These are phyloP conservation scores for Xylaria scruposa DNA, from an alignment of 495 filamentous ascomycete species.

Conservation along the genomic window DNA sequence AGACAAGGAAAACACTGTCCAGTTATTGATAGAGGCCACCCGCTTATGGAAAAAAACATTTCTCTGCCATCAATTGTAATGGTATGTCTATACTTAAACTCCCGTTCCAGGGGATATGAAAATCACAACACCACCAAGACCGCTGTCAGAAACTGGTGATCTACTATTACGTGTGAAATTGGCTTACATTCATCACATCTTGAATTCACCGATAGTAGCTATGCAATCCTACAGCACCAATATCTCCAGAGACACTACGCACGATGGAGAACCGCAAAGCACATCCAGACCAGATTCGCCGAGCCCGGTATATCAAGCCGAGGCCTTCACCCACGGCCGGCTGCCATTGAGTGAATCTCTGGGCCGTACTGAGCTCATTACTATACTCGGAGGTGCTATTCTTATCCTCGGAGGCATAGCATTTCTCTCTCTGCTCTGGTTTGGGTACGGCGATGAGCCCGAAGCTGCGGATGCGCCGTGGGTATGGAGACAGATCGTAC, in stretches of 20 bases:
- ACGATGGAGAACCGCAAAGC: too few relatives aligned
- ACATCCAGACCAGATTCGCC: background rate
- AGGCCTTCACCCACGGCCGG: background rate
- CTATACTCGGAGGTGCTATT: slow-evolving; percentile 13
- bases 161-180: too few relatives aligned
- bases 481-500: slow-evolving; percentile 9
- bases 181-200: background rate
- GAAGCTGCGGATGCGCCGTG: slow-evolving; percentile 4
- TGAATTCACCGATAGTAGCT: background rate
- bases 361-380: slow-evolving; percentile 1
- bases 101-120: background rate
- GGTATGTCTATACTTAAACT: background rate
- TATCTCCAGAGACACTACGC: background rate
- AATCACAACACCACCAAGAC: slow-evolving; percentile 25
- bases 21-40: too few relatives aligned
- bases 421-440: slow-evolving; percentile 19
- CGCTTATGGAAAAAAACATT: too few relatives aligned
- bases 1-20: too few relatives aligned
- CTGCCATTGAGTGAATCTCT: slow-evolving; percentile 13
- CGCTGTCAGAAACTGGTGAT: background rate
- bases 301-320: background rate
- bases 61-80: background rate
- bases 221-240: background rate
- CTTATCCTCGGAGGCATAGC: slow-evolving; percentile 32
- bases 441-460: slow-evolving; percentile 3